Evolutionary conservation across 2,329 filamentous ascomycete species (phyloP).

Genomic region (Mycosphaerella sp.): DNA sequence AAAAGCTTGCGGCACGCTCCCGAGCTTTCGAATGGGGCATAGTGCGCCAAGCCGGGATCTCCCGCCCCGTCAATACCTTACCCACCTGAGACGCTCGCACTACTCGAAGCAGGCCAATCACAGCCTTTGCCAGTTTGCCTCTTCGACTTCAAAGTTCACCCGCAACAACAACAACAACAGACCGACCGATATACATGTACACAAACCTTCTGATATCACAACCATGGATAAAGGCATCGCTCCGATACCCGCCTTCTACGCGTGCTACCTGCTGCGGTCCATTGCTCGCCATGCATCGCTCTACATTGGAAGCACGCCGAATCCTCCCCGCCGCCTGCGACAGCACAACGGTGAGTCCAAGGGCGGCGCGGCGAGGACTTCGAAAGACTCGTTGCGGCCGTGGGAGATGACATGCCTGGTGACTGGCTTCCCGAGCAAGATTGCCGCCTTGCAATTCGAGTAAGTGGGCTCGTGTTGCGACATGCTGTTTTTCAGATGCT

Average conservation of each 20-base stretch:
- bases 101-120: too few relatives aligned
- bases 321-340: constrained; percentile 73
- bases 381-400: constrained; percentile 60
- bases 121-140: too few relatives aligned
- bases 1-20: background rate
- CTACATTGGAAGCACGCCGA: constrained; percentile 88
- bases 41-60: background rate
- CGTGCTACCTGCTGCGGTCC: constrained; percentile 86
- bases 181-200: too few relatives aligned
- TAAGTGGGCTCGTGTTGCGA: constrained; percentile 41
- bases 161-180: too few relatives aligned
- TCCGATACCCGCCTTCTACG: constrained; percentile 79
- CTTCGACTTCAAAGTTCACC: too few relatives aligned
- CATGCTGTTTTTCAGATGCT: background rate
- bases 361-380: constrained; percentile 76
- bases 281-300: constrained; percentile 63
- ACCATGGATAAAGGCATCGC: constrained; percentile 27
- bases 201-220: too few relatives aligned
- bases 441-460: constrained; percentile 92
- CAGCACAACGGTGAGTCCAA: constrained; percentile 85
- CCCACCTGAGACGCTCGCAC: too few relatives aligned
- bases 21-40: too few relatives aligned
- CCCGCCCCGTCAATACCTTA: too few relatives aligned
- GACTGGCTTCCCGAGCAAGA: constrained; percentile 78
- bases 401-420: constrained; percentile 90